A percentile compares a stretch with the other conserved stretches of the same genome.
These are phyloP conservation scores for Phaeosphaeriaceae sp. DNA, from an alignment of 2,329 filamentous ascomycete genomes.

Conservation along the genomic window DNA sequence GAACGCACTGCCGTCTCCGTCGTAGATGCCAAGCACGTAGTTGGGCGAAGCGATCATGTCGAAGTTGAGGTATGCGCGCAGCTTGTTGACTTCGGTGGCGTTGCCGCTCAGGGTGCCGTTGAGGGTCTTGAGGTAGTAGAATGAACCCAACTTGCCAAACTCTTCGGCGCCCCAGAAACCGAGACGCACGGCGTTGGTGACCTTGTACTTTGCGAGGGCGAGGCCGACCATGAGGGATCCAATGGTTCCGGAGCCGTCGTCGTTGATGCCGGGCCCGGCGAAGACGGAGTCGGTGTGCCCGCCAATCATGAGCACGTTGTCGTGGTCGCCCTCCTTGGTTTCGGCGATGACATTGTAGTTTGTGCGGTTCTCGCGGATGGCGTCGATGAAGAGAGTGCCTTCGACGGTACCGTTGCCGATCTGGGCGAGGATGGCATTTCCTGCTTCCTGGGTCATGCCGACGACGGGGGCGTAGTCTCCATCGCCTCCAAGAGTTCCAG, in stretches of 20 bases:
- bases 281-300: slow-evolving; percentile 53
- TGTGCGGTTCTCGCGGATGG: slow-evolving; percentile 55
- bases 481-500: slow-evolving; percentile 70
- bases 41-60: slow-evolving; percentile 54
- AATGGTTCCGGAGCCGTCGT: slow-evolving; percentile 52
- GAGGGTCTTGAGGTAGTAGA: slow-evolving; percentile 48
- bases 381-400: slow-evolving; percentile 50
- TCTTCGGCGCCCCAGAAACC: slow-evolving; percentile 53
- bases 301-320: slow-evolving; percentile 51
- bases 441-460: slow-evolving; percentile 69
- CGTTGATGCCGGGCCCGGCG: slow-evolving; percentile 54
- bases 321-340: slow-evolving; percentile 50
- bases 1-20: slow-evolving; percentile 48
- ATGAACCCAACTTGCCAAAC: slow-evolving; percentile 49
- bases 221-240: slow-evolving; percentile 49
- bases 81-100: slow-evolving; percentile 43
- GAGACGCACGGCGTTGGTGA: slow-evolving; percentile 52
- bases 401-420: slow-evolving; percentile 55
- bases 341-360: slow-evolving; percentile 52
- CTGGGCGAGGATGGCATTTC: slow-evolving; percentile 62
- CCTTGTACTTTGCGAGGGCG: slow-evolving; percentile 48
- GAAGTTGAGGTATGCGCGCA: slow-evolving; percentile 54
- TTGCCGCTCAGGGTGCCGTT: slow-evolving; percentile 41
- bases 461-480: slow-evolving; percentile 70
- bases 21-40: slow-evolving; percentile 51